A percentile compares a stretch with the other conserved stretches of the same genome.
Evolutionary conservation across 257 asterid genomes (phyloP).

Genomic region (Penstemon barbatus): DNA sequence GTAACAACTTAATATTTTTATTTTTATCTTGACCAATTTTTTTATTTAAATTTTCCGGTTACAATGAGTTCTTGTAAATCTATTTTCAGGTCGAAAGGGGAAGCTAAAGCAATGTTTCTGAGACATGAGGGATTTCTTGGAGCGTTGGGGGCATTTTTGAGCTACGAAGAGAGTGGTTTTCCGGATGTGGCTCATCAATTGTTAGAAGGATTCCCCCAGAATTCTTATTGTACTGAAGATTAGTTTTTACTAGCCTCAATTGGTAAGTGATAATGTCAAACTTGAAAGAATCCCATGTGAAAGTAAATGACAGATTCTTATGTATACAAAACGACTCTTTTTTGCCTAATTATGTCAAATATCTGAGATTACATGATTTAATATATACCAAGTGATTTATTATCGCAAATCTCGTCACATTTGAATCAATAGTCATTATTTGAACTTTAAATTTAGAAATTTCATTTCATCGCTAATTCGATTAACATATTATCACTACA

Average conservation of each 20-base stretch:
- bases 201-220: background rate
- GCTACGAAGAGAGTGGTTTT: constrained; percentile 14
- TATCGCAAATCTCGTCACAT: background rate
- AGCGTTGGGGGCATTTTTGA: constrained; percentile 24
- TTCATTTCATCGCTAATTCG: no score
- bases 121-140: constrained; percentile 28
- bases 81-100: constrained; percentile 25
- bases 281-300: background rate
- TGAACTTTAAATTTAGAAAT: no score
- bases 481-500: no score
- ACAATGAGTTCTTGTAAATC: background rate
- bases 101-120: constrained; percentile 27
- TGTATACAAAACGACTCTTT: background rate
- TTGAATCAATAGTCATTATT: no score
- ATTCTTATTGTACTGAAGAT: background rate
- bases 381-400: background rate
- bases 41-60: no score
- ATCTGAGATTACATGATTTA: background rate
- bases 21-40: background rate
- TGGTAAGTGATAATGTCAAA: background rate
- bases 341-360: background rate
- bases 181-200: background rate
- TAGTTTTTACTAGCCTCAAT: background rate
- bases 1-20: constrained; percentile 35
- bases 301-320: background rate